Conservation (phyloP, 1,284 basidiomycete genomes). For the Amylostereum chailletii region DNA sequence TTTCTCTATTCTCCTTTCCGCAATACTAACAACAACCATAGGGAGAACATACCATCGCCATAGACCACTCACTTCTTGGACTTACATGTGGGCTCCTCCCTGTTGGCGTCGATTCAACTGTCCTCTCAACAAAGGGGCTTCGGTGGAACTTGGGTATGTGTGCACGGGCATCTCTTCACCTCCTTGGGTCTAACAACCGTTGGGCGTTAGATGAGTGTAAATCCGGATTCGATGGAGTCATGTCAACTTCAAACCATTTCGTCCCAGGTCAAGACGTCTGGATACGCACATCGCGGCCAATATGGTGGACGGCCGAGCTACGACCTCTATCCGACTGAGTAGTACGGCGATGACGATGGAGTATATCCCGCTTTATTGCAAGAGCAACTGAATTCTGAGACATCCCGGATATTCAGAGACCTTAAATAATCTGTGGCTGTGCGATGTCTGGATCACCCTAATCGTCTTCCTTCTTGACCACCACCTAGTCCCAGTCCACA, state of each 20-base stretch:
- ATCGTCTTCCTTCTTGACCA: too few species aligned
- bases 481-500: background rate
- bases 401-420: background rate
- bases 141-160: conserved; percentile 82
- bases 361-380: background rate
- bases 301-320: conserved; percentile 66
- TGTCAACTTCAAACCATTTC: conserved; percentile 92
- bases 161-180: background rate
- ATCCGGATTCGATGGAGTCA: conserved; percentile 75
- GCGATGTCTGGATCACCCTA: too few species aligned
- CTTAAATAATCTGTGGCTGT: too few species aligned
- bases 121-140: conserved; percentile 76
- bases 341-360: conserved; percentile 1
- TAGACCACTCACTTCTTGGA: conserved; percentile 71
- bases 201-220: conserved; percentile 17
- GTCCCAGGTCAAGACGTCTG: conserved; percentile 56
- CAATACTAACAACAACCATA: conserved; percentile 20
- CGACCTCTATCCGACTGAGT: conserved; percentile 2
- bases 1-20: background rate
- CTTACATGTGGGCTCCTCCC: conserved; percentile 92
- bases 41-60: conserved; percentile 73
- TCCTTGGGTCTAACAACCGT: background rate
- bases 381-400: background rate
- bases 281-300: conserved; percentile 72
- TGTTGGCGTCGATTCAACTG: conserved; percentile 70